Base-by-base conservation (phyloP, 116 monocot species). In the Thalassia testudinum region DNA sequence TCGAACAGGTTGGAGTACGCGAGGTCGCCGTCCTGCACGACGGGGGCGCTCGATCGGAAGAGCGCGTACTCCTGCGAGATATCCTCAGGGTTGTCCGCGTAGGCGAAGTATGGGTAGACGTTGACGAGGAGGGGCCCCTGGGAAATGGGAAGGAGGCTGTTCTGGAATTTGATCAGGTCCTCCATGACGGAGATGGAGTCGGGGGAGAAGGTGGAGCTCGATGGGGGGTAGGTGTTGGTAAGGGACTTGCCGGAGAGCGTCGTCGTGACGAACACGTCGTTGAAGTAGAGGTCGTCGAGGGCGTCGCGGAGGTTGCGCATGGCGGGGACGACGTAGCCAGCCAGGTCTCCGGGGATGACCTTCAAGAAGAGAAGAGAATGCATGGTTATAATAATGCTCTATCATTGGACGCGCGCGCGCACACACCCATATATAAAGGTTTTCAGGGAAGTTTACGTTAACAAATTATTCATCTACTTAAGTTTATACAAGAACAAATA, bases 61-160 rank as follows among this genome's bases (percentile, higher is more conserved):
- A 68, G 64, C 43, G 80, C 80, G 48, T 80, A 80, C 25, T 64
- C 62, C 8, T 75, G 60, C 37, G 14, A 12, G 1, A 69, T 53
- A 23, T 65, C 37, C 27, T 21, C 38, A 4, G 67, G 54, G 56
- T 63, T 53, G 3, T 25, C 43, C 1, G 68, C 21, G 56, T 75
- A 80, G 12, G 80, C 62, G 61, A 75, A 75, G 75, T 80, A 80
- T 0, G 80, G 80, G 57, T 80, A 80, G 8, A 72, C 65, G 43
- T 80, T 80, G 42, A 72, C 52, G 18, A 80, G 59, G 12, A 80
- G 61, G 6, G 79, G 61, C 10, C 26, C 24, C 12, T 49, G 20
- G 24, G 42, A 47, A 23, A 37, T 38, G 6, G 63, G 52, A 11
- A 80, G 44, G n/a, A n/a, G n/a, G n/a, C n/a, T n/a, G n/a, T n/a